Conservation (phyloP, 2,329 filamentous ascomycete species). For the Paraphoma chrysanthemicola region DNA sequence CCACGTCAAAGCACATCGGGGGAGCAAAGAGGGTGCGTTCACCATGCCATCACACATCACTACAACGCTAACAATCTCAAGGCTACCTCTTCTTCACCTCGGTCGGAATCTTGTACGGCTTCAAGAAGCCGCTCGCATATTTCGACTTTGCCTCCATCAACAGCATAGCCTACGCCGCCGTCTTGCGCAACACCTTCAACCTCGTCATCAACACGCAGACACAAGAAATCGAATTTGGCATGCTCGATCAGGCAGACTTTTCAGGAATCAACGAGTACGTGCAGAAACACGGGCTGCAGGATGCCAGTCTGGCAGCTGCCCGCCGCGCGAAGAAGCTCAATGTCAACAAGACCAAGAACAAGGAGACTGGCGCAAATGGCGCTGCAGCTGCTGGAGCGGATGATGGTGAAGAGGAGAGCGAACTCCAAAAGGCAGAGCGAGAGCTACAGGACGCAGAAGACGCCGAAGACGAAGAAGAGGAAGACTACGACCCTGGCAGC, state of each 20-base stretch:
- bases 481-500: constrained; percentile 52
- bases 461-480: constrained; percentile 51
- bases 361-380: constrained; percentile 27
- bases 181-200: constrained; percentile 71
- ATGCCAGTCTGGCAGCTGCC: constrained; percentile 67
- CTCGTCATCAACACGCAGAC: constrained; percentile 62
- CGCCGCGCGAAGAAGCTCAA: constrained; percentile 67
- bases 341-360: constrained; percentile 49
- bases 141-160: constrained; percentile 67
- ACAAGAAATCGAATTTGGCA: constrained; percentile 68
- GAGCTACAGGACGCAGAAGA: constrained; percentile 48
- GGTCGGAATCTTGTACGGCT: constrained; percentile 68
- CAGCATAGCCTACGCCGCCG: constrained; percentile 68
- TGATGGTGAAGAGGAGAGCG: constrained; percentile 43
- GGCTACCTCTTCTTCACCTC: constrained; percentile 70
- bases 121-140: constrained; percentile 70
- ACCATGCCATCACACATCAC: neutral
- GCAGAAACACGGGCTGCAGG: constrained; percentile 66
- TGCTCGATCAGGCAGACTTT: constrained; percentile 71
- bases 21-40: constrained; percentile 67
- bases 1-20: constrained; percentile 69
- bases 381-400: constrained; percentile 5
- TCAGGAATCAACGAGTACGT: constrained; percentile 68
- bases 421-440: constrained; percentile 48
- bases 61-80: constrained; percentile 25